Conservation (phyloP, 108 stramenopile genomes). For the Nitzschia palea region DNA sequence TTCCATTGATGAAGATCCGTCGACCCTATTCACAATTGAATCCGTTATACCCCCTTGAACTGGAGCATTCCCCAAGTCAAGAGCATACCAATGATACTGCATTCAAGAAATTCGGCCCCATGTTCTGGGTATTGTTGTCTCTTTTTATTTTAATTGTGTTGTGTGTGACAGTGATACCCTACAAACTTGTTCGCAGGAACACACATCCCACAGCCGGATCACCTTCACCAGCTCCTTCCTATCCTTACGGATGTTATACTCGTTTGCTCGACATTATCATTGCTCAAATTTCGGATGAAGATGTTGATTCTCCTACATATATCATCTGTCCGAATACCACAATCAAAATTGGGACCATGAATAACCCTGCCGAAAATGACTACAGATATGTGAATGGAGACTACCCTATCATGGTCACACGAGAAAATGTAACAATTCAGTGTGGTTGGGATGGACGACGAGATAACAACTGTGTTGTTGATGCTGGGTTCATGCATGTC, state of each 20-base stretch:
- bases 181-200: not conserved
- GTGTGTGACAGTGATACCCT: not conserved
- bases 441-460: slow-evolving; percentile 17
- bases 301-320: not conserved
- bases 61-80: slow-evolving; percentile 2
- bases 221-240: not conserved
- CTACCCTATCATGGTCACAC: not conserved
- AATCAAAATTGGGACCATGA: slow-evolving; percentile 5
- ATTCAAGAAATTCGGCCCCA: not conserved
- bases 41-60: not conserved
- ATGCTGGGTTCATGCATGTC: slow-evolving; percentile 19
- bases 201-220: not conserved
- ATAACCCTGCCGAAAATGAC: not conserved
- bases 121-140: slow-evolving; percentile 1
- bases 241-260: slow-evolving; percentile 13
- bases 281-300: not conserved
- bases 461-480: slow-evolving; percentile 16
- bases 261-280: slow-evolving; percentile 8
- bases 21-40: not conserved
- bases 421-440: slow-evolving; percentile 5
- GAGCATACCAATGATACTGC: not conserved
- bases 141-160: not conserved
- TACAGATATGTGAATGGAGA: slow-evolving; percentile 5
- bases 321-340: slow-evolving; percentile 16
- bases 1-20: slow-evolving; percentile 5